Conservation (phyloP, 345 rosid genomes). For the Sonneratia alba region DNA sequence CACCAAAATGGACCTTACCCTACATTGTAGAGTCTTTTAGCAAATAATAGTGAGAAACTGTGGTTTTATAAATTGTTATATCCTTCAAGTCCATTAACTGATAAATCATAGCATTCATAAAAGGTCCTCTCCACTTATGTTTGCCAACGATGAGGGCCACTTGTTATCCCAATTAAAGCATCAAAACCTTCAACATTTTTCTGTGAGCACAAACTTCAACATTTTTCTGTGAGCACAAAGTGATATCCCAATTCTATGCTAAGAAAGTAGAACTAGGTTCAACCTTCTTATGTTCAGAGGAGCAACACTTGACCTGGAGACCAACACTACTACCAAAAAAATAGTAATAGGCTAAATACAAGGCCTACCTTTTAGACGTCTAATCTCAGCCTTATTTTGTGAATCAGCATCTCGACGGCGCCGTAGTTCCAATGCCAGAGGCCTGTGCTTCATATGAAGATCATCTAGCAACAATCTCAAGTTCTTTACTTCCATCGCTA, state of each 20-base stretch:
- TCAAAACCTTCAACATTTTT: not conserved
- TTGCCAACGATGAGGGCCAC: not conserved
- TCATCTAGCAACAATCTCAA: conserved; percentile 53
- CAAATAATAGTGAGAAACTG: not conserved
- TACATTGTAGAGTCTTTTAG: not conserved
- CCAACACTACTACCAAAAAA: not conserved
- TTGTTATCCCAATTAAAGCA: not conserved
- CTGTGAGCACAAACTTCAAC: not conserved
- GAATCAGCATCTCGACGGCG: conserved; percentile 48
- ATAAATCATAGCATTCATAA: not conserved
- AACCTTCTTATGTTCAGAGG: not conserved
- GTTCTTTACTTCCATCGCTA: conserved; percentile 48
- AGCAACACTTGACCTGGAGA: not conserved
- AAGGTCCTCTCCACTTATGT: not conserved
- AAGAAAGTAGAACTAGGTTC: not conserved
- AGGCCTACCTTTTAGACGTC: conserved; percentile 51
- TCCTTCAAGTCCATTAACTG: not conserved
- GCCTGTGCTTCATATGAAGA: conserved; percentile 60
- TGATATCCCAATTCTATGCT: not conserved
- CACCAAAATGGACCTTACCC: no score
- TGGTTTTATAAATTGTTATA: not conserved
- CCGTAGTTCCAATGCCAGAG: conserved; percentile 55
- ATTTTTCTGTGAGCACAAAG: not conserved
- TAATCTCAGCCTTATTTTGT: conserved; percentile 58
- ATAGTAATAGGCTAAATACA: not conserved